A percentile compares a stretch with the other conserved stretches of the same genome.
These are phyloP conservation scores for Saxophila tyrrhenica DNA, from an alignment of 495 filamentous ascomycete species.

Conservation along the genomic window DNA sequence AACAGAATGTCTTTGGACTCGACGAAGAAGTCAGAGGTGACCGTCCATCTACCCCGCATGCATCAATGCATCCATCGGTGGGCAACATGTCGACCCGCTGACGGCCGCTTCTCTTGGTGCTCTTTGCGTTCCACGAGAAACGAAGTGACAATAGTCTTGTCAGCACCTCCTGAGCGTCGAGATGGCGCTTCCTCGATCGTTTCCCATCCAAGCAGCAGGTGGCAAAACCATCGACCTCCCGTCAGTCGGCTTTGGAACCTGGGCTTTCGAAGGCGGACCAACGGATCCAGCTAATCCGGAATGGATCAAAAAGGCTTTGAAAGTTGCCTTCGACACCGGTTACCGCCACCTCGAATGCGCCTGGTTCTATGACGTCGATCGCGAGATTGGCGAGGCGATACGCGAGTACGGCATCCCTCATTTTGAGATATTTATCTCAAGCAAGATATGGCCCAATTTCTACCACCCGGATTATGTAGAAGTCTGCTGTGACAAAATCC, in stretches of 20 bases:
- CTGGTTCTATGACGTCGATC: constrained; percentile 46
- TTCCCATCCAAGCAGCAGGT: constrained; percentile 1
- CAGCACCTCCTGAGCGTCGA: not conserved
- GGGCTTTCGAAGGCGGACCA: constrained; percentile 6
- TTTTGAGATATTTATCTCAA: constrained; percentile 22
- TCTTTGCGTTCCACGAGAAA: not conserved
- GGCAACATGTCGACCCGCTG: not conserved
- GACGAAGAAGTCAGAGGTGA: not conserved
- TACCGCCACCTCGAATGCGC: constrained; percentile 54
- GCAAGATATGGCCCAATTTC: constrained; percentile 17
- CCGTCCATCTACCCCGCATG: not conserved
- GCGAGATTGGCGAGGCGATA: constrained; percentile 46
- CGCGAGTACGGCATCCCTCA: constrained; percentile 22
- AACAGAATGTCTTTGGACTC: not conserved
- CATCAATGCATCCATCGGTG: not conserved
- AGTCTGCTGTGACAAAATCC: constrained; percentile 37
- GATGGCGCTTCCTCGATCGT: not conserved
- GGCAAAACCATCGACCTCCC: constrained; percentile 18
- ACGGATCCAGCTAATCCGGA: not conserved
- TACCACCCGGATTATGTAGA: constrained; percentile 35
- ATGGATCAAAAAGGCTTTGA: constrained; percentile 35
- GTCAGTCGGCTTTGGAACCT: constrained; percentile 21
- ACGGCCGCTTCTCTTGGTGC: not conserved
- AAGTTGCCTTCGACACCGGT: constrained; percentile 46
- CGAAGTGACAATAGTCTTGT: too few relatives aligned